phyloP scores from a whole-genome alignment of 306 rosid genomes.

The Macrotyloma uniflorum region DNA sequence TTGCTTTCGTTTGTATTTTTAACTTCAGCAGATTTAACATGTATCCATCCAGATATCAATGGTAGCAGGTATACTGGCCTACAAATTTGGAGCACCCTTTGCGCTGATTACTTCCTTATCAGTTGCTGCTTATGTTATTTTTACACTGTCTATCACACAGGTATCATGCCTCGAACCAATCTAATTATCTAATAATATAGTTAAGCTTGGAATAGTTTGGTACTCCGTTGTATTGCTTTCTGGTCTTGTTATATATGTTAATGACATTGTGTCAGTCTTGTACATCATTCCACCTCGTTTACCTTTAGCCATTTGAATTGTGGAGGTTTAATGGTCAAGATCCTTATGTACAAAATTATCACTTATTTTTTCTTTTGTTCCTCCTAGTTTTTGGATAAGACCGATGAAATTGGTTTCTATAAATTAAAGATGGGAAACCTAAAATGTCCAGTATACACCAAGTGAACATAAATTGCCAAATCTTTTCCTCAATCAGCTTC shows the following conservation, averaged over 20 bases:
- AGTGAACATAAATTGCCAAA: neutral
- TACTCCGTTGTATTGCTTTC: constrained; percentile 11
- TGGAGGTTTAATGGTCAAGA: constrained; percentile 8
- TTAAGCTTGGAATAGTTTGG: constrained; percentile 18
- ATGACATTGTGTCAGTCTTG: neutral
- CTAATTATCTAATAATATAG: constrained; percentile 15
- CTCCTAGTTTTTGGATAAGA: neutral
- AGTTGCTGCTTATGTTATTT: constrained; percentile 84
- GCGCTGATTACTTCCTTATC: constrained; percentile 95
- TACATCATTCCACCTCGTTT: constrained; percentile 22
- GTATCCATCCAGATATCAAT: constrained; percentile 85
- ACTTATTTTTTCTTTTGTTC: neutral
- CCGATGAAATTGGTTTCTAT: constrained; percentile 9
- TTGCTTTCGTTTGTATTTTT: constrained; percentile 42
- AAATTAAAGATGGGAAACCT: neutral
- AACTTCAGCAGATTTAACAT: constrained; percentile 63
- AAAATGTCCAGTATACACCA: neutral
- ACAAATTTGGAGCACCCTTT: constrained; percentile 95
- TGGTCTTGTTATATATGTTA: constrained; percentile 22
- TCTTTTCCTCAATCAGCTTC: constrained; percentile 10
- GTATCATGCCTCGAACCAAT: constrained; percentile 48
- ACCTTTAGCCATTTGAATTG: neutral
- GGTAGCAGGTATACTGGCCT: constrained; percentile 98
- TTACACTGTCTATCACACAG: constrained; percentile 90
- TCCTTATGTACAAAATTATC: neutral